These are phyloP conservation scores for Microthlaspi erraticum DNA, from an alignment of 345 rosid genomes.

Conservation along the genomic window DNA sequence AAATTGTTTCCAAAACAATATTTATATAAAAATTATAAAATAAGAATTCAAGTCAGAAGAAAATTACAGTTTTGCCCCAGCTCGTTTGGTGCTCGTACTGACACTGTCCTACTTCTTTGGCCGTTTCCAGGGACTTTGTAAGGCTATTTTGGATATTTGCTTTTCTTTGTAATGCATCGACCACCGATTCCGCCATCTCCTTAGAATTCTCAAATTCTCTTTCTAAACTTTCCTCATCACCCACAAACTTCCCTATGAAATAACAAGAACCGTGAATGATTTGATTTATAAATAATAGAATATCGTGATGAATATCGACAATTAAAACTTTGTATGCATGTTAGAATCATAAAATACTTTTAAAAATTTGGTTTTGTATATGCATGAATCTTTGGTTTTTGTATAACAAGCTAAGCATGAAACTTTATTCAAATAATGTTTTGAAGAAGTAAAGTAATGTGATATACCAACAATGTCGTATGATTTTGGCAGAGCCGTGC, in stretches of 20 bases:
- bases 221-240: slow-evolving; percentile 16
- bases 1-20: no score
- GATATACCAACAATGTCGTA: not conserved
- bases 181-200: slow-evolving; percentile 50
- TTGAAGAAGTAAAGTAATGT: not conserved
- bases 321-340: not conserved
- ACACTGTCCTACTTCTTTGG: slow-evolving; percentile 53
- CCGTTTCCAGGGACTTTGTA: slow-evolving; percentile 43
- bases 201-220: slow-evolving; percentile 56
- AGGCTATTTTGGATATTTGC: slow-evolving; percentile 6
- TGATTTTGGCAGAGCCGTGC: no score
- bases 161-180: slow-evolving; percentile 53
- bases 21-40: no score
- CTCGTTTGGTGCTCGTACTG: slow-evolving; percentile 52
- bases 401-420: no score
- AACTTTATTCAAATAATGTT: no score
- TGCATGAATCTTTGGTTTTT: no score
- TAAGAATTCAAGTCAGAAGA: no score
- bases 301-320: not conserved
- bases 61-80: slow-evolving; percentile 72
- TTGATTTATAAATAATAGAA: not conserved
- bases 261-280: not conserved
- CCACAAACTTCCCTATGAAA: slow-evolving; percentile 34
- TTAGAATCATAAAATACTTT: not conserved
- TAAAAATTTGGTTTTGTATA: no score